These are phyloP conservation scores for Aspergillus mulundensis DNA, from an alignment of 495 filamentous ascomycete species.

Conservation along the genomic window DNA sequence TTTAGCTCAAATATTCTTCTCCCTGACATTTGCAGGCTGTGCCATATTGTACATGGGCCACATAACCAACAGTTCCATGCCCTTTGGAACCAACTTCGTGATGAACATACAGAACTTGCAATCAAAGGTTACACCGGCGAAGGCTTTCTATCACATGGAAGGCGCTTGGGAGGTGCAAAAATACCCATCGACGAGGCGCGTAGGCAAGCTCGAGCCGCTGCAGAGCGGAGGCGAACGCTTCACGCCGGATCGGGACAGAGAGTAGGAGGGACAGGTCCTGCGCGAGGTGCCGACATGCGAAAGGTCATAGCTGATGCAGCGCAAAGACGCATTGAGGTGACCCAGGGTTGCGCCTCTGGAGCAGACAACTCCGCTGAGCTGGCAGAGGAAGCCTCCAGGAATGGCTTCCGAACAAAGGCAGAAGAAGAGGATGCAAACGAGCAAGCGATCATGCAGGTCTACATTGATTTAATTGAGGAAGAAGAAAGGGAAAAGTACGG, in stretches of 20 bases:
- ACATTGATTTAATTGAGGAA: conserved; percentile 82
- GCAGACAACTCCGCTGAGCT: conserved; percentile 53
- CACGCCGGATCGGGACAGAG: conserved; percentile 64
- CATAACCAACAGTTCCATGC: conserved; percentile 81
- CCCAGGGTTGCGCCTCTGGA: conserved; percentile 71
- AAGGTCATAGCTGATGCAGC: conserved; percentile 70
- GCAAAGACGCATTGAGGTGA: conserved; percentile 61
- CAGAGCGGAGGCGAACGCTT: conserved; percentile 63
- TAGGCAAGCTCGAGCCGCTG: conserved; percentile 67
- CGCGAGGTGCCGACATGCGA: conserved; percentile 67
- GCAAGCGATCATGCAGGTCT: conserved; percentile 78
- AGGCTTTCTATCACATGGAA: conserved; percentile 75
- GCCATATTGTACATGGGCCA: conserved; percentile 79
- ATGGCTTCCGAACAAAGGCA: conserved; percentile 76
- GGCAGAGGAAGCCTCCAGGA: conserved; percentile 63
- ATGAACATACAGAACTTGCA: conserved; percentile 71
- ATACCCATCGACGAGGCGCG: conserved; percentile 73
- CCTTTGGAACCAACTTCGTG: conserved; percentile 82
- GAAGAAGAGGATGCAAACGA: conserved; percentile 91
- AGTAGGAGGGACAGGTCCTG: conserved; percentile 63
- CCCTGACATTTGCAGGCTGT: conserved; percentile 47
- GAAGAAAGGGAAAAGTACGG: conserved; percentile 75
- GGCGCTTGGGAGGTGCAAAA: conserved; percentile 62
- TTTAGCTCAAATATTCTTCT: neutral
- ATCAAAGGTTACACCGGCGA: conserved; percentile 88